Base-by-base conservation (phyloP, 2,329 filamentous ascomycete genomes). In the Cryphonectria nitschkei region DNA sequence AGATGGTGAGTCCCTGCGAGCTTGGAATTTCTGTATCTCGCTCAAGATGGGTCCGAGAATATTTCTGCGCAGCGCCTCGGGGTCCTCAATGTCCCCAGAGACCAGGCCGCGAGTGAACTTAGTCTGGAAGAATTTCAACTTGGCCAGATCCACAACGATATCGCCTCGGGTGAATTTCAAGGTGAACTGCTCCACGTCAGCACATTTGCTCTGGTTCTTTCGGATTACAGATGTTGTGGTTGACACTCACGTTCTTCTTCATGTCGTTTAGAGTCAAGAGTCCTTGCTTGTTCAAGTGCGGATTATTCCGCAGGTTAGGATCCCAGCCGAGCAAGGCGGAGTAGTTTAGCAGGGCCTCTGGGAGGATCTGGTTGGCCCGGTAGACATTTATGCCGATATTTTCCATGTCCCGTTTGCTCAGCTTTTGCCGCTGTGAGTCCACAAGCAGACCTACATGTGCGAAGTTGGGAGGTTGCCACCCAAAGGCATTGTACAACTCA, bases 141-240 rank as follows among this genome's bases (percentile, higher is more conserved):
- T 99, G 65, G 90, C 89, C 66, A 91, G 87, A 29, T 92, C 90
- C 26, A 98, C 93, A 19, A 92, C 91, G 8, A 95, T 93, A 79
- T 98, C 95, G 13, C 95, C 95, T 76, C 92, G 93, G 3, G 94
- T 98, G 81, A 98, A 97, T 77, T 94, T 94, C 74, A 97, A 86
- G 62, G 90, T 89, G 78, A 98, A 95, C 88, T 93, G 72, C 22
- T 60, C 5, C 34, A 19, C 37, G 66, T 83, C 68, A 81, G 77
- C 62, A 72, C 14, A 16, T 64, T 2, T 2, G 37, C n/a, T 39
- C 32, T 11, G 9, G 13, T 19, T 43, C 34, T n/a, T 64, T n/a
- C 37, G 4, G 32, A 7, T n/a, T 22, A 32, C 34, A 41, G 26
- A 14, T 11, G 22, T 16, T 39, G 22, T 16, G 61, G n/a, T 26